Percentiles rank a stretch among this genome's conserved stretches.
Evolutionary conservation across 1,139 yeast species (phyloP).

Genomic region (Protomyces inouyei): DNA sequence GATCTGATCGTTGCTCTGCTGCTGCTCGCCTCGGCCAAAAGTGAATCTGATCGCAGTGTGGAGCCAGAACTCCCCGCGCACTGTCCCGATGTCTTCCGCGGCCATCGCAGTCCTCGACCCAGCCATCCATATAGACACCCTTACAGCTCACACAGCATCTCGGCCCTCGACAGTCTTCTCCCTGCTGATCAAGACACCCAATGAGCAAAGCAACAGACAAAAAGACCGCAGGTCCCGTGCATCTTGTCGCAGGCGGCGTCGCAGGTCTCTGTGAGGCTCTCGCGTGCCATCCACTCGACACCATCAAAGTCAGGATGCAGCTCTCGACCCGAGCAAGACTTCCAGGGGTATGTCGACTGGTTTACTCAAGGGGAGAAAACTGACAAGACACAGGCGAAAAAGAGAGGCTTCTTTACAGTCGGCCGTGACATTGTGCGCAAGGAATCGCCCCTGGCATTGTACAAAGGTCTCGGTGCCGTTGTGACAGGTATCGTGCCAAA

Average conservation of each 20-base stretch:
- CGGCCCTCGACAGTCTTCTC: too few relatives aligned
- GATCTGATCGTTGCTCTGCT: too few relatives aligned
- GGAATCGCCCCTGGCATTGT: slow-evolving; percentile 80
- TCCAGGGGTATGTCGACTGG: slow-evolving; percentile 5
- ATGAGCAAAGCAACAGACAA: slow-evolving; percentile 28
- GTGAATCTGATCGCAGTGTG: too few relatives aligned
- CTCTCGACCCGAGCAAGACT: slow-evolving; percentile 23
- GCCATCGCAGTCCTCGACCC: background rate
- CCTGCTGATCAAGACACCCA: background rate
- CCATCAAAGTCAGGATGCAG: slow-evolving; percentile 63
- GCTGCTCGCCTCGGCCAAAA: too few relatives aligned
- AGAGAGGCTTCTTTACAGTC: slow-evolving; percentile 80
- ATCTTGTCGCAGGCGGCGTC: slow-evolving; percentile 90
- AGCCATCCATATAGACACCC: too few relatives aligned
- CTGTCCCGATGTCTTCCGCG: background rate
- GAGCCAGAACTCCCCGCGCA: background rate
- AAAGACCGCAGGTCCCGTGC: slow-evolving; percentile 39
- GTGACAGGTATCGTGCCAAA: slow-evolving; percentile 96
- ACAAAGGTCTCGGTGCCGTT: slow-evolving; percentile 96
- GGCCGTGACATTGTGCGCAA: slow-evolving; percentile 72
- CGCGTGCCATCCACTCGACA: slow-evolving; percentile 86
- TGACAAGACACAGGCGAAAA: slow-evolving; percentile 46
- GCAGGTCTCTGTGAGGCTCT: slow-evolving; percentile 96
- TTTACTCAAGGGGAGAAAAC: slow-evolving; percentile 43
- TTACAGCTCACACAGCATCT: too few relatives aligned